Base-by-base conservation (phyloP, 306 rosid genomes). In the Sesbania bispinosa region DNA sequence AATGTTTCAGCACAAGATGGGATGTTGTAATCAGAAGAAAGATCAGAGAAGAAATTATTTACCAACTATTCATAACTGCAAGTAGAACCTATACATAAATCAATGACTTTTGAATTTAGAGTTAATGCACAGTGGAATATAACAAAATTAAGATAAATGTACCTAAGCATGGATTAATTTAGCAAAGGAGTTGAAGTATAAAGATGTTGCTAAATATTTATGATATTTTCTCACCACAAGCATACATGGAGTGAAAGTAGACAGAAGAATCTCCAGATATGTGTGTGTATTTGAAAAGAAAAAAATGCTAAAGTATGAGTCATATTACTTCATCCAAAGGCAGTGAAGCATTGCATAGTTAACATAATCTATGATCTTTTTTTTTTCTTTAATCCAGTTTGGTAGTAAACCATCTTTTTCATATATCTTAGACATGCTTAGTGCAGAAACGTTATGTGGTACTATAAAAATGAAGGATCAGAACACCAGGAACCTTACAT, bases 281-380 rank as follows among this genome's bases (percentile, higher is more conserved):
- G 8, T 35, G n/a, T n/a, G 7, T 35, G 11, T 10, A 46, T 10
- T 35, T 13, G 0, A 24, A 24, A 35, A 4, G 36, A 16, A 0
- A 43, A 36, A 45, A 1, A 62, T 8, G 14, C 19, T 62, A 62
- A 29, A 71, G 45, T 7, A 26, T 16, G 24, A 67, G 27, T 16
- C 64, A 47, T 47, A 35, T 59, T 48, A 59, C 47, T 14, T 59
- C 71, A 68, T 27, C 35, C 76, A 50, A 47, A 60, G 24, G 55
- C 60, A 71, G 29, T 13, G 45, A 72, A 42, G 62, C 47, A 32
- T 13, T 3, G 21, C 8, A 13, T 10, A 35, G 36, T 23, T 45
- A 23, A 18, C 58, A 55, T 77, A 30, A 46, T 59, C 57, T 19
- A 21, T 19, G 58, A 30, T 68, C 75, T 19, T 26, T 47, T 21